phyloP scores from a whole-genome alignment of 129 eudicot species.

The Flaveria robusta region DNA sequence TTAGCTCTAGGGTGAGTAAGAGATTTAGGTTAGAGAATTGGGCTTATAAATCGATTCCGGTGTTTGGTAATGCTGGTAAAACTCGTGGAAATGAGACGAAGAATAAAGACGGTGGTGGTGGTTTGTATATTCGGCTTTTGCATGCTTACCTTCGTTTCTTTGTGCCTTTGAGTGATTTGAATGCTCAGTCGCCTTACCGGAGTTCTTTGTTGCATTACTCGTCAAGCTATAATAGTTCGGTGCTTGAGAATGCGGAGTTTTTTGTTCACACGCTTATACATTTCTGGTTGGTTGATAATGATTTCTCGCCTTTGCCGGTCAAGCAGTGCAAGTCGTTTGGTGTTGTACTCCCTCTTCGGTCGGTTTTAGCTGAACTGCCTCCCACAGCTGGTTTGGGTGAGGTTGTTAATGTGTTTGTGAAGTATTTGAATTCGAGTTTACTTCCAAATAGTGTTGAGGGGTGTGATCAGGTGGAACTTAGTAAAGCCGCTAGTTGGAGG shows the following conservation, averaged over 20 bases:
- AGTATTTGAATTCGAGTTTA: conserved; percentile 66
- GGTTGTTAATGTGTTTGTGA: conserved; percentile 69
- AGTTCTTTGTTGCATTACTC: conserved; percentile 87
- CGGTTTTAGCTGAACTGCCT: conserved; percentile 71
- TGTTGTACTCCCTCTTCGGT: conserved; percentile 56
- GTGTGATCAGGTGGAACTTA: conserved; percentile 40
- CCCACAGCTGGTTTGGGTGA: conserved; percentile 84
- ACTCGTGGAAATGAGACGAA: conserved; percentile 58
- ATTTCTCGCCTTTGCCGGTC: conserved; percentile 80
- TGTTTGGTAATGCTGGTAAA: conserved; percentile 51
- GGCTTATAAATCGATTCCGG: conserved; percentile 77
- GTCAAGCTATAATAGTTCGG: conserved; percentile 45
- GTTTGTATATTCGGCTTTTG: conserved; percentile 57
- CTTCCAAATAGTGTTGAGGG: conserved; percentile 33
- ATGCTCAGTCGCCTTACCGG: conserved; percentile 67
- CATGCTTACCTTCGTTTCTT: conserved; percentile 66
- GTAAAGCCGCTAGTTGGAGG: conserved; percentile 41
- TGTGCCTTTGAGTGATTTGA: conserved; percentile 64
- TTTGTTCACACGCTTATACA: conserved; percentile 60
- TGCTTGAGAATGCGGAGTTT: conserved; percentile 66
- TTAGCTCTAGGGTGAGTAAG: conserved; percentile 47
- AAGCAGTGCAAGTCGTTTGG: conserved; percentile 70
- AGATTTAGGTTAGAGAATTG: conserved; percentile 76
- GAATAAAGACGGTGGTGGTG: conserved; percentile 48
- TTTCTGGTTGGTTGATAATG: conserved; percentile 89